phyloP scores from a whole-genome alignment of 352 stramenopile genomes.

The Phytophthora boehmeriae region DNA sequence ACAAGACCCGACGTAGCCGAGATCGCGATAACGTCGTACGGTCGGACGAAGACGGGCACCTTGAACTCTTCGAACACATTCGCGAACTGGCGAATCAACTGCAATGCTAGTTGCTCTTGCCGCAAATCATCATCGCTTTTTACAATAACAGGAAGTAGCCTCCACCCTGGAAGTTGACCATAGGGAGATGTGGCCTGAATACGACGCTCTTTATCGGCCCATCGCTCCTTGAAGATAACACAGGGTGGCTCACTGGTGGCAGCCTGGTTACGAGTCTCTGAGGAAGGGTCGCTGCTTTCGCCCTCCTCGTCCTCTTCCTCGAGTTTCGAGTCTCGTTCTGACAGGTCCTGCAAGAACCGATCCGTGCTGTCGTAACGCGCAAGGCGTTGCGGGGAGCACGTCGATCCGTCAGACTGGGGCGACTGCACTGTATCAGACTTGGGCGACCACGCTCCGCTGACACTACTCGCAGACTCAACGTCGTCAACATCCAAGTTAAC shows the following conservation, averaged over 20 bases:
- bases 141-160: slow-evolving; percentile 95
- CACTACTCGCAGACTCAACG: slow-evolving; percentile 29
- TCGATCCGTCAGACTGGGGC: slow-evolving; percentile 62
- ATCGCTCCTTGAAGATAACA: slow-evolving; percentile 95
- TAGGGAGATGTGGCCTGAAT: slow-evolving; percentile 89
- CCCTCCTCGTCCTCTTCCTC: slow-evolving; percentile 64
- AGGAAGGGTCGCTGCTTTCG: slow-evolving; percentile 26
- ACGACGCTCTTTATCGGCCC: slow-evolving; percentile 93
- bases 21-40: slow-evolving; percentile 97
- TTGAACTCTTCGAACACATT: slow-evolving; percentile 95
- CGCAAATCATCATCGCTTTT: slow-evolving; percentile 98
- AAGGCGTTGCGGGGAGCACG: slow-evolving; percentile 58
- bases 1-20: slow-evolving; percentile 94
- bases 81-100: slow-evolving; percentile 95
- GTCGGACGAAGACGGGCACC: slow-evolving; percentile 94
- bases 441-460: slow-evolving; percentile 55
- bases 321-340: slow-evolving; percentile 75
- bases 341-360: slow-evolving; percentile 67
- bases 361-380: slow-evolving; percentile 82
- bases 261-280: slow-evolving; percentile 20
- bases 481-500: slow-evolving; percentile 26
- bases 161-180: slow-evolving; percentile 85
- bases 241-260: slow-evolving; percentile 43
- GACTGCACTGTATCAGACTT: slow-evolving; percentile 63
- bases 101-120: slow-evolving; percentile 97